Percentiles rank a stretch among this genome's conserved stretches.
Conservation (phyloP, 148 eudicot genomes). For the Oxyria digyna region DNA sequence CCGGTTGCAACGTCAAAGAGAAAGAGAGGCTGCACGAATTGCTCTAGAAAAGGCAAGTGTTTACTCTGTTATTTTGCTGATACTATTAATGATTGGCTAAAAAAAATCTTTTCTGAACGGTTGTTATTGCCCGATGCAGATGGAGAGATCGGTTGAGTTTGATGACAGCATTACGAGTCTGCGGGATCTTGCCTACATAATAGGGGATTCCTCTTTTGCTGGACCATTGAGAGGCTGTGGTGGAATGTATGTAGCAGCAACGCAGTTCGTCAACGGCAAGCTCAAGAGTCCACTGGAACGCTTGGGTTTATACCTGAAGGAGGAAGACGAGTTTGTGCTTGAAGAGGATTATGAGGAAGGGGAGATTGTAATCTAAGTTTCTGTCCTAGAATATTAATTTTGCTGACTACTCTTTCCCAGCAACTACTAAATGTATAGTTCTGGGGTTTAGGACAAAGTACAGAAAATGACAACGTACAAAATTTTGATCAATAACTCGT, state of each 20-base stretch:
- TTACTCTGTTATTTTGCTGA: neutral
- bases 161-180: neutral
- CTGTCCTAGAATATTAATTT: neutral
- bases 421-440: neutral
- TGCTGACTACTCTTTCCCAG: neutral
- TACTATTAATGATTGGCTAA: no score
- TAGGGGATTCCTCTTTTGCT: conserved; percentile 2
- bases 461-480: neutral
- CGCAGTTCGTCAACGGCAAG: conserved; percentile 1
- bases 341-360: conserved; percentile 5
- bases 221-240: neutral
- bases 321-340: neutral
- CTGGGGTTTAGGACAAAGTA: neutral
- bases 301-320: conserved; percentile 4
- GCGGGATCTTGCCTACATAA: conserved; percentile 1
- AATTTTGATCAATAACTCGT: neutral
- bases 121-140: neutral
- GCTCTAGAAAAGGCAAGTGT: conserved; percentile 4
- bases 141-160: conserved; percentile 8
- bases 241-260: neutral
- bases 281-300: conserved; percentile 8
- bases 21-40: conserved; percentile 8
- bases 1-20: neutral
- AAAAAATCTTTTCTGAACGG: no score
- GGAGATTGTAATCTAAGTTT: neutral